phyloP scores from a whole-genome alignment of 331 rosid genomes.

The Pyrus hybrid region DNA sequence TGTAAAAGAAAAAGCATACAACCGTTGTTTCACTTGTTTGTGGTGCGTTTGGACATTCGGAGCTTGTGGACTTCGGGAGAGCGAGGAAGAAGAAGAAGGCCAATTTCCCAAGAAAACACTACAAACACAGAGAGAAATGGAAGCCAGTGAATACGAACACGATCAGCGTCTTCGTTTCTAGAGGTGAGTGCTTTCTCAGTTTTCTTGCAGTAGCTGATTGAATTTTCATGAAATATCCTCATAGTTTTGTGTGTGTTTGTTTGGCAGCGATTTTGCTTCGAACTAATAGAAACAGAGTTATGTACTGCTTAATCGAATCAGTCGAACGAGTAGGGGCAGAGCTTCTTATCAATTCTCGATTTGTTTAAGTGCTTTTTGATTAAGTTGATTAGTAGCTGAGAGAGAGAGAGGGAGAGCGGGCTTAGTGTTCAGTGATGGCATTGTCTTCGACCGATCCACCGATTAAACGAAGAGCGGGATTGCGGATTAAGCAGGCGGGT shows the following conservation, averaged over 20 bases:
- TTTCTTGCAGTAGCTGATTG: not conserved
- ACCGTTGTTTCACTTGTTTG: not conserved
- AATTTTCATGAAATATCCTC: not conserved
- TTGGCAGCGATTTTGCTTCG: not conserved
- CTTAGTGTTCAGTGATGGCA: conserved; percentile 21
- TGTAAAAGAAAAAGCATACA: not conserved
- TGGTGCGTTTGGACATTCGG: not conserved
- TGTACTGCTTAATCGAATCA: conserved; percentile 14
- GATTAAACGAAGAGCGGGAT: conserved; percentile 66
- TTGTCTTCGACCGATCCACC: conserved; percentile 56
- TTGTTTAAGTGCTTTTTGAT: conserved; percentile 13
- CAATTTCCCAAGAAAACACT: not conserved
- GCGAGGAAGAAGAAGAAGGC: not conserved
- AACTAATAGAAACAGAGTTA: not conserved
- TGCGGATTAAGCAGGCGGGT: conserved; percentile 86
- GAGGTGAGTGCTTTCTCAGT: not conserved
- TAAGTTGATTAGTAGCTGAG: not conserved
- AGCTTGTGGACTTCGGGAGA: not conserved
- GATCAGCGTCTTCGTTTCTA: conserved; percentile 17
- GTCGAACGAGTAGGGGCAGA: not conserved
- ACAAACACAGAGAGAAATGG: conserved; percentile 20
- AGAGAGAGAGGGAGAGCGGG: conserved; percentile 1
- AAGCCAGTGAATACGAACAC: conserved; percentile 32
- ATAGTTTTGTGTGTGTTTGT: not conserved
- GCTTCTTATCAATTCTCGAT: conserved; percentile 4